Base-by-base conservation (phyloP, 75 land plant genomes). In the Chamaecyparis obtusa region DNA sequence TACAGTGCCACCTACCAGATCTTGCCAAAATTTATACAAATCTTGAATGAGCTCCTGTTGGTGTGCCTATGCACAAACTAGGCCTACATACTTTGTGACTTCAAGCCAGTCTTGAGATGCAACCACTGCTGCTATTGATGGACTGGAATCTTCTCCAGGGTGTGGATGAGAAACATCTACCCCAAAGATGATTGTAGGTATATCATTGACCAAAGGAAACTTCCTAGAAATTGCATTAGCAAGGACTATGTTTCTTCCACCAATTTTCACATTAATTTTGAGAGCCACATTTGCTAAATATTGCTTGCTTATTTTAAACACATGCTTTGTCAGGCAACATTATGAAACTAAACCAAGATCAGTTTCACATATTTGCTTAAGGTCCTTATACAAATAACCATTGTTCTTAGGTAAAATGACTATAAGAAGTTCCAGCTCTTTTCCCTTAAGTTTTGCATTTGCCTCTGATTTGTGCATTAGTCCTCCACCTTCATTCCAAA, bases 121-220 rank as follows among this genome's bases (percentile, higher is more conserved):
- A n/a, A n/a, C 91, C 94, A 97, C 98, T 54, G 99, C 99, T 33
- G 99, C 99, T 87, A 97, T 97, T 5, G 99, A 97, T 57, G 99
- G 99, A 77, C 93, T 92, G 1, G 95, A 93, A 75, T 97, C 99
- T 83, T 97, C 99, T 83, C 99, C 99, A 36, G 94, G 92, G 86
- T 97, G 95, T 49, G 99, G 98, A 87, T 97, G 99, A 54, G 99
- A 96, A 17, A 97, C 99, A 94, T 97, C 99, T 57, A 98, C 99
- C 82, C 99, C 99, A 91, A 97, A 97, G 30, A 97, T 97, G 6
- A 97, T 96, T 0, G 99, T 97, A 14, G 99, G 99, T n/a, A 89
- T 92, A 83, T 97, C 99, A 83, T 96, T 97, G 78, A 97, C 99
- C 86, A 96, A 83, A 67, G 99, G 99, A 24, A 97, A 93, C 72